Evolutionary conservation across 2,329 filamentous ascomycete genomes (phyloP), one percentile per base, ranked within the genome.

Genomic region (Penicillium sp.): DNA sequence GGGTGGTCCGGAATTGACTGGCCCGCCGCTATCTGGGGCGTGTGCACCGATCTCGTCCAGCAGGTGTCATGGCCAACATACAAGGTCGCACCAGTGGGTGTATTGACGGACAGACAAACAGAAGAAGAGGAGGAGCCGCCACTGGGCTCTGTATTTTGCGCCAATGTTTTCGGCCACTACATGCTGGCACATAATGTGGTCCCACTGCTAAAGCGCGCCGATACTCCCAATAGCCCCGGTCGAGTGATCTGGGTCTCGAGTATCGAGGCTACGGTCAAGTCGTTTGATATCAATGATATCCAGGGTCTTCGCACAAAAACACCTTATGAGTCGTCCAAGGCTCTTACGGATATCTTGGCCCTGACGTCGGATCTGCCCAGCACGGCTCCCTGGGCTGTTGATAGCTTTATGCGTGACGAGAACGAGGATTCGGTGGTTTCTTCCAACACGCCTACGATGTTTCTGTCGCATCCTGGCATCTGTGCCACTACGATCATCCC

Each of bases 161-260:
- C 91, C 40, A 97, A 97, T 63, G 79, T 95, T 24, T 97, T 98
- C 64, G 93, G 93, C 0, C 93, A 98, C 71, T 97, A 98, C 66
- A 72, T 96, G 61, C 81, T 98, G 20, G 81, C 81, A 13, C 90
- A 95, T 66, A 82, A 85, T 62, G 77, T 97, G 9, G 77, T 86
- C 56, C 85, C 88, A 0, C 74, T 96, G 9, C 77, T 98, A 57
- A 71, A 74, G 59, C 73, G 80, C 41, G 63, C 62, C 13, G 61
- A 68, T 13, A 58, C 60, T 32, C 54, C 69, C 46, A 53, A 69
- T 31, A 63, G 74, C 1, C 63, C 66, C 2, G 86, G 82, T 7
- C 81, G 89, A 41, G 78, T 98, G 42, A 79, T 97, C 53, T 97
- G 91, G 90, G 82, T 89, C 8, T 87, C 85, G 52, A 94, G 86